Evolutionary conservation across 2,329 filamentous ascomycete genomes (phyloP), one percentile per base, ranked within the genome.

Genomic region (Dichotomopilus funicola): DNA sequence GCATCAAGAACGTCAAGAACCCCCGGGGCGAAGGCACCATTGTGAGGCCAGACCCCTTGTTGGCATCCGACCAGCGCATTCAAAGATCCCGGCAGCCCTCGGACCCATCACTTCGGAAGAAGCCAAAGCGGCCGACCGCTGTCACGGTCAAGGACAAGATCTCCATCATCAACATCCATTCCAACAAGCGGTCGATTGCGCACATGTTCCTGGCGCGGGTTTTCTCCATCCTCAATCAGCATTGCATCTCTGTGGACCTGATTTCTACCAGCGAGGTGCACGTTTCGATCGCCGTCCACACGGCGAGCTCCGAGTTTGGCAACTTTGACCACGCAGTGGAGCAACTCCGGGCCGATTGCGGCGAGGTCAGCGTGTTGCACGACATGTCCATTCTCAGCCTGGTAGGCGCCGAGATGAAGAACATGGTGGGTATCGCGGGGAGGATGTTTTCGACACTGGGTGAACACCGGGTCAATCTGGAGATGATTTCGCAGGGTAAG

Each of bases 141-240:
- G 92, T 99, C 13, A 99, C 94, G 10, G 95, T 96, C 75, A 99
- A 99, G 76, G 89, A 94, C 72, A 88, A 91, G 68, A 97, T 99
- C 68, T 87, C 92, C 47, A 91, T 99, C 62, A 89, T 99, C 67
- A 99, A 99, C 73, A 90, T 99, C 46, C 92, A 97, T 78, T 95
- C 89, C 53, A 97, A 99, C 76, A 95, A 95, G 76, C 86, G 92
- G 61, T 95, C 92, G 7, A 88, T 96, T 61, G 95, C 92, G 0
- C 94, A 97, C 70, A 92, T 91, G 44, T 99, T 99, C 74, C 88
- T 99, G 66, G 92, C 91, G 49, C 87, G 87, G 59, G 94, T 99
- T 13, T 99, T 99, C 71, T 87, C 85, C 57, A 94, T 95, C 57
- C 80, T 99, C 44, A 89, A 97, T 72, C 84, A 83, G 65, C 86